Conservation (phyloP, 139 green algal species). For the Edaphochlamys debaryana region DNA sequence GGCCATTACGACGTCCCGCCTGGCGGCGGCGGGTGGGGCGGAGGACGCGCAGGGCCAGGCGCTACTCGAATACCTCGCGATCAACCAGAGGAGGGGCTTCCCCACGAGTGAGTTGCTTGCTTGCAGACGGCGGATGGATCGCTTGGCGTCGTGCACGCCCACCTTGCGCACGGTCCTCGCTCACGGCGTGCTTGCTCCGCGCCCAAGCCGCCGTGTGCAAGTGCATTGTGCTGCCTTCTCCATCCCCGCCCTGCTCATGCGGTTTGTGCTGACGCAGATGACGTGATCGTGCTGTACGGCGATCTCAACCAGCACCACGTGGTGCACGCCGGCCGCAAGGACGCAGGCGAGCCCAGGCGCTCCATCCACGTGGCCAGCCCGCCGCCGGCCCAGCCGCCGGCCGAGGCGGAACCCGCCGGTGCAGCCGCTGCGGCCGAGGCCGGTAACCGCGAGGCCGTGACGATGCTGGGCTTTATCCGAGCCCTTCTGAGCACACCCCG, state of each 20-base stretch:
- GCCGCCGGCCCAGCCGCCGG: background rate
- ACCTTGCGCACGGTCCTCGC: no score
- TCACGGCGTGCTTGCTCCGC: no score
- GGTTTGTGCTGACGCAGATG: background rate
- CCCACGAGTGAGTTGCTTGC: background rate
- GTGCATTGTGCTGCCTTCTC: background rate
- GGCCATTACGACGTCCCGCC: background rate
- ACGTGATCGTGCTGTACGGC: slow-evolving; percentile 3
- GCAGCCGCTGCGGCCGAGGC: background rate
- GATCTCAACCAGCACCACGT: slow-evolving; percentile 6
- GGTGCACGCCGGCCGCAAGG: slow-evolving; percentile 10
- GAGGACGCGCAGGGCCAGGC: background rate
- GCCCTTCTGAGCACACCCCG: background rate
- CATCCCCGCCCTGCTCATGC: background rate
- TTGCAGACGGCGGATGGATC: background rate
- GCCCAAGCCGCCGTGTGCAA: no score
- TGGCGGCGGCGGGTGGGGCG: background rate
- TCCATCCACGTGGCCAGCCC: slow-evolving; percentile 5
- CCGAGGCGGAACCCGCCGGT: background rate
- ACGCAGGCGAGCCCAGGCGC: background rate
- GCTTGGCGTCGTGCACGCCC: background rate
- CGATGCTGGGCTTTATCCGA: background rate
- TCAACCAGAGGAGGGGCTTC: slow-evolving; percentile 1
- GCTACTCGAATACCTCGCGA: no score
- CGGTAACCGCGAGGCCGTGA: background rate